Evolutionary conservation across 176 grass and related monocot species (phyloP).

Genomic region (Oryza longistaminata): DNA sequence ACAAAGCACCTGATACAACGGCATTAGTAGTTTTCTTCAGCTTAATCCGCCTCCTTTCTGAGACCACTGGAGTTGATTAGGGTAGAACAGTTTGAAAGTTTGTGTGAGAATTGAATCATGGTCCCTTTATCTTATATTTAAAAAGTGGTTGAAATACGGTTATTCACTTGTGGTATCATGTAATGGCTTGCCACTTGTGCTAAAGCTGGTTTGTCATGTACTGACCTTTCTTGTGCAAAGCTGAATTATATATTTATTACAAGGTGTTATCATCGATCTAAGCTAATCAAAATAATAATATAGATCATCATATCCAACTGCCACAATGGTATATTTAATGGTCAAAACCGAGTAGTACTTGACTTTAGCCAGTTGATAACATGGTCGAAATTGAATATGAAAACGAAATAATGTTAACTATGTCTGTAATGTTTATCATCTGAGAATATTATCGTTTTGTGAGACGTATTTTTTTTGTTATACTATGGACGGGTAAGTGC

Average conservation of each 20-base stretch:
- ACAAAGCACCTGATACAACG: neutral
- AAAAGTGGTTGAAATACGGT: conserved; percentile 8
- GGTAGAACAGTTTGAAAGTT: conserved; percentile 3
- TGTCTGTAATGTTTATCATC: neutral
- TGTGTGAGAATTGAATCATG: conserved; percentile 10
- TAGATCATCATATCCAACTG: conserved; percentile 40
- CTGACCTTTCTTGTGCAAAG: conserved; percentile 47
- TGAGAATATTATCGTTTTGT: neutral
- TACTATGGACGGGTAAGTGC: neutral
- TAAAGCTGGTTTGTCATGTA: conserved; percentile 48
- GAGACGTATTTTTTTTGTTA: neutral
- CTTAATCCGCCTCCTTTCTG: conserved; percentile 15
- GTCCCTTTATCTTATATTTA: neutral
- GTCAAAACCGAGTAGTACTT: conserved; percentile 23
- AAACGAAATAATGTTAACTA: conserved; percentile 5
- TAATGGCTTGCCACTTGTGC: conserved; percentile 40
- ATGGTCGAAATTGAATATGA: conserved; percentile 6
- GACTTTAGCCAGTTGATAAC: conserved; percentile 26
- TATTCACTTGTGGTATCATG: conserved; percentile 32
- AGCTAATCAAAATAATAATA: conserved; percentile 33
- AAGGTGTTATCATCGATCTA: conserved; percentile 41
- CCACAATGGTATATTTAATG: conserved; percentile 20
- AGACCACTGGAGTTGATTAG: conserved; percentile 24
- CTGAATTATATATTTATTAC: conserved; percentile 38
- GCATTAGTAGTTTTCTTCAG: neutral